Percentiles rank a stretch among this genome's conserved stretches.
Evolutionary conservation across 2,329 filamentous ascomycete genomes (phyloP).

Genomic region (Furcasterigmium sp.): DNA sequence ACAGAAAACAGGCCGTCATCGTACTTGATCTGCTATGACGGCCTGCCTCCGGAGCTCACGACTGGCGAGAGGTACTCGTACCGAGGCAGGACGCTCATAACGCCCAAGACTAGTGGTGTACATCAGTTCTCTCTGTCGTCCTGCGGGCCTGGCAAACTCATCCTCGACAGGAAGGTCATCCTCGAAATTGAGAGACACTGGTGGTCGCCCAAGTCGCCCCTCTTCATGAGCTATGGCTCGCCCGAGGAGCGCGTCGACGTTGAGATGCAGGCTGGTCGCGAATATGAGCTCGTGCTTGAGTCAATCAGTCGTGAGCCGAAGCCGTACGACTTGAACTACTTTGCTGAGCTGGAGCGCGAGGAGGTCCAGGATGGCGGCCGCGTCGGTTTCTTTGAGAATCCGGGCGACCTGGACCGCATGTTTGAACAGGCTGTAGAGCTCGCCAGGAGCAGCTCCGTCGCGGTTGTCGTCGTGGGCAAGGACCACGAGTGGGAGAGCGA

Average conservation of each 20-base stretch:
- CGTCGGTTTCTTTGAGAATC: constrained; percentile 22
- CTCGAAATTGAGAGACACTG: constrained; percentile 25
- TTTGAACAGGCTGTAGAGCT: constrained; percentile 17
- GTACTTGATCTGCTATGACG: constrained; percentile 5
- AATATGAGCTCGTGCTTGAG: constrained; percentile 20
- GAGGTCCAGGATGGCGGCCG: constrained; percentile 22
- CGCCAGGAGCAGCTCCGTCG: constrained; percentile 54
- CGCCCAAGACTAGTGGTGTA: constrained; percentile 13
- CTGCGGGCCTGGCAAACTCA: constrained; percentile 26
- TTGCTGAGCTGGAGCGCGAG: constrained; percentile 18
- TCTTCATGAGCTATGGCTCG: constrained; percentile 30
- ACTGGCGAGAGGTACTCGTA: constrained; percentile 21
- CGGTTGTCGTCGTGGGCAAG: constrained; percentile 49
- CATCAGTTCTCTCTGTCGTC: constrained; percentile 29
- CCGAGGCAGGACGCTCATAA: constrained; percentile 18
- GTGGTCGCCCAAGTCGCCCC: constrained; percentile 12
- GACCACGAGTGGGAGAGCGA: constrained; percentile 39
- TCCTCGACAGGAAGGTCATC: constrained; percentile 22
- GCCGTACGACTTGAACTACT: constrained; percentile 19
- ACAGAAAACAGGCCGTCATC: constrained; percentile 2
- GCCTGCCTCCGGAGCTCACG: constrained; percentile 4
- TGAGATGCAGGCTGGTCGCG: constrained; percentile 18
- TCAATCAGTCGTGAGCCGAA: constrained; percentile 20
- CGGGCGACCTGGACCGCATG: constrained; percentile 11
- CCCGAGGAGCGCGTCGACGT: constrained; percentile 20